Conservation (phyloP, 495 filamentous ascomycete species). For the Neurospora sp. region DNA sequence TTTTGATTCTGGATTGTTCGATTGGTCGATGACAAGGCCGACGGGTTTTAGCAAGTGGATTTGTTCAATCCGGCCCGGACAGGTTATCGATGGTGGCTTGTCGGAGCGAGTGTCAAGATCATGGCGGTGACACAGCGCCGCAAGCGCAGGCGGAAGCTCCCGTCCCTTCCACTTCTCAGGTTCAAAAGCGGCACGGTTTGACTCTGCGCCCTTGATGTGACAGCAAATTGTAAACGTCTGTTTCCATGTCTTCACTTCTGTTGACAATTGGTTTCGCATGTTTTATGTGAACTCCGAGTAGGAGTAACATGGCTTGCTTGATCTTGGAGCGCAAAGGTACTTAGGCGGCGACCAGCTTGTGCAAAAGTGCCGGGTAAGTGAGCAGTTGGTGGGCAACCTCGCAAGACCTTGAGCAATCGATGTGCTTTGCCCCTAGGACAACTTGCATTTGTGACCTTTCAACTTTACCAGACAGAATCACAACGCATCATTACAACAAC, state of each 20-base stretch:
- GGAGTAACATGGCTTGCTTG: background rate
- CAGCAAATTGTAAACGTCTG: background rate
- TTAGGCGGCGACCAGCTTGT: background rate
- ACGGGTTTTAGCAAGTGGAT: background rate
- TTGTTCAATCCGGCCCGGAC: too few relatives aligned
- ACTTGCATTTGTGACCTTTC: too few relatives aligned
- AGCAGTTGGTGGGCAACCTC: too few relatives aligned
- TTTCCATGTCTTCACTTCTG: background rate
- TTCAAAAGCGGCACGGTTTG: background rate
- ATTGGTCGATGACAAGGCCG: background rate
- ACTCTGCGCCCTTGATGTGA: background rate
- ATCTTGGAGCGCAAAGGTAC: background rate
- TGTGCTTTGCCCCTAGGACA: too few relatives aligned
- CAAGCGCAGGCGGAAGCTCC: background rate
- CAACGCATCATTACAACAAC: background rate
- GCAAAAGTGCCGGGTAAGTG: too few relatives aligned
- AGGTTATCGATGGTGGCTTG: background rate
- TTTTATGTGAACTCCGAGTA: background rate
- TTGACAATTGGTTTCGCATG: background rate
- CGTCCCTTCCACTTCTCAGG: background rate
- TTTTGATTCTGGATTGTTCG: background rate
- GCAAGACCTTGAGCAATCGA: too few relatives aligned
- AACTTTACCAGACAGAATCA: background rate
- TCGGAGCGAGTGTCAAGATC: background rate
- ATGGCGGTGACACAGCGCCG: background rate